Evolutionary conservation across 139 green algal species (phyloP), one percentile per base, ranked within the genome.

Genomic region (Tetradesmus lagerheimii): DNA sequence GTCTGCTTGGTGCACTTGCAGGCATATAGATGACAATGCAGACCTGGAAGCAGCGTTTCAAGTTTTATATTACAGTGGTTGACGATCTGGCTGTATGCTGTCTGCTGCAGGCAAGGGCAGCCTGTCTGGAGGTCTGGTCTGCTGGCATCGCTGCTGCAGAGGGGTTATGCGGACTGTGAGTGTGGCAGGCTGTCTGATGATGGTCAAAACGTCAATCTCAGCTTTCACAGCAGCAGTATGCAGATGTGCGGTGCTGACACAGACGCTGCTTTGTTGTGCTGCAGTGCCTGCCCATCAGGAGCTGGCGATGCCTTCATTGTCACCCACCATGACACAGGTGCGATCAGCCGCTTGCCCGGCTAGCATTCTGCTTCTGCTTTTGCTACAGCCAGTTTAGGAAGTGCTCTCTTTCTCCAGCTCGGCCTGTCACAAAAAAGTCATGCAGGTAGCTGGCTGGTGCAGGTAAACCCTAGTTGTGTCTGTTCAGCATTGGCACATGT

Each of bases 241-340:
- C 79, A 34, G 0, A 4, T 47, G 1, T 39, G 11, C 16, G 8
- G 27, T 8, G 43, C n/a, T 71, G 14, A 3, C 18, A 86, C 38
- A 11, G 15, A 37, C 8, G 76, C 37, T 2, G 38, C 27, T 35
- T 6, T 31, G 23, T 25, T 35, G 38, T 34, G 1, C 47, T 62
- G 91, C 92, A 95, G 93, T 94, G 41, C 92, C 93, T 15, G 38
- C 91, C 14, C 92, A 95, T 77, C 91, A 84, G 27, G 84, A 97
- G 84, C 84, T 99, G 67, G 89, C 90, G 43, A 98, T 99, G 95
- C 97, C 97, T 25, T 95, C 96, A 1, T 92, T 99, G 84, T 98
- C 95, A 0, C 97, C 97, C 18, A 99, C 97, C 11, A 99, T 99
- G 97, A 95, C 94, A 8, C 92, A 97, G 95, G 96, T 95, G n/a